These are phyloP conservation scores for Hamigera avellanea DNA, from an alignment of 495 filamentous ascomycete genomes.

Conservation along the genomic window DNA sequence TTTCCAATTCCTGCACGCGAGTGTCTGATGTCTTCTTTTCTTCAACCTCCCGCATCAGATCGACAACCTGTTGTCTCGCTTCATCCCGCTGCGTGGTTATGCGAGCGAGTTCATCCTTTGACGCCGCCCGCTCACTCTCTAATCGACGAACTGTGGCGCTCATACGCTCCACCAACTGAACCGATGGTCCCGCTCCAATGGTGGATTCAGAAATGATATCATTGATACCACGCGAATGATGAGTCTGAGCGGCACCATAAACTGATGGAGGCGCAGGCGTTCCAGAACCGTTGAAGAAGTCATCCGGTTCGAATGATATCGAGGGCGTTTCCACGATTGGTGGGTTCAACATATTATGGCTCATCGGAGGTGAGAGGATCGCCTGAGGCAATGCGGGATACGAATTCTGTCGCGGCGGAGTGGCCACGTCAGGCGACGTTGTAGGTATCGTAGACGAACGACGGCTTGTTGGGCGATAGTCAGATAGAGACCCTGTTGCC, in stretches of 20 bases:
- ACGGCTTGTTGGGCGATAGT: constrained; percentile 33
- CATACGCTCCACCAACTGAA: constrained; percentile 96
- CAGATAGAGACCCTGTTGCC: constrained; percentile 15
- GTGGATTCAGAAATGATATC: constrained; percentile 87
- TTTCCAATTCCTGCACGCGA: constrained; percentile 53
- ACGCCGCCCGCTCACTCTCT: constrained; percentile 79
- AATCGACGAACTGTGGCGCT: constrained; percentile 80
- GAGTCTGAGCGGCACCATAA: constrained; percentile 25
- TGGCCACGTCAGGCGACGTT: constrained; percentile 28
- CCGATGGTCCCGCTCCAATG: constrained; percentile 77
- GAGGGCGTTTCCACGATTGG: constrained; percentile 42
- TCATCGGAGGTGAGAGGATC: constrained; percentile 21
- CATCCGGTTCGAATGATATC: constrained; percentile 52
- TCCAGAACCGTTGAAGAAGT: constrained; percentile 47
- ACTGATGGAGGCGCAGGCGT: constrained; percentile 53
- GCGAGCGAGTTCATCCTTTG: constrained; percentile 71
- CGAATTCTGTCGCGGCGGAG: constrained; percentile 30
- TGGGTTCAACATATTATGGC: constrained; percentile 18
- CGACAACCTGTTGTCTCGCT: constrained; percentile 78
- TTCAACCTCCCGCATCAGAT: constrained; percentile 77
- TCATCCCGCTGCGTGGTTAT: constrained; percentile 79
- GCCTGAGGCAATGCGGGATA: constrained; percentile 27
- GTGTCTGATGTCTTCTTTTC: constrained; percentile 47
- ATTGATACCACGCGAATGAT: constrained; percentile 50
- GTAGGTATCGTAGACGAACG: constrained; percentile 28